phyloP scores from a whole-genome alignment of 106 monocot genomes.

The Ottelia alismoides region DNA sequence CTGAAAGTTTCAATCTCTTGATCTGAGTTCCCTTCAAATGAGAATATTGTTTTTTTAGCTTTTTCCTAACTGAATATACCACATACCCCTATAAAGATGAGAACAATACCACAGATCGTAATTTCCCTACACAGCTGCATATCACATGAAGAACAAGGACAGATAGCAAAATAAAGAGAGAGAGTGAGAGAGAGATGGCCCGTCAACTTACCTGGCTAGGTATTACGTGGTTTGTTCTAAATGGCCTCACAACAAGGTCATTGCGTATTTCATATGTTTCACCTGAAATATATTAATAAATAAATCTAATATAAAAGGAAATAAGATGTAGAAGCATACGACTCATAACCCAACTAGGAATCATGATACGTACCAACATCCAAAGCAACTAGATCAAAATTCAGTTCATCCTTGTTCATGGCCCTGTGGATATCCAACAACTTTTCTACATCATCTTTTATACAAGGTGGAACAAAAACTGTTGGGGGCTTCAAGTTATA shows the following conservation, averaged over 20 bases:
- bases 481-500: conserved; percentile 89
- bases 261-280: conserved; percentile 95
- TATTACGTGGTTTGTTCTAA: conserved; percentile 83
- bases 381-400: conserved; percentile 72
- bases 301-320: too few species aligned
- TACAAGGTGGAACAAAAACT: conserved; percentile 83
- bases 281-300: conserved; percentile 25
- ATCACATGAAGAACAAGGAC: too few species aligned
- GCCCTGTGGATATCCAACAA: conserved; percentile 73
- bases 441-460: conserved; percentile 76
- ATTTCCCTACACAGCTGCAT: too few species aligned
- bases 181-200: too few species aligned
- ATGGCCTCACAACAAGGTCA: conserved; percentile 95
- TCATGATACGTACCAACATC: conserved; percentile 62
- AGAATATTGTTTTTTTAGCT: conserved; percentile 88
- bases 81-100: conserved; percentile 66
- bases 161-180: too few species aligned
- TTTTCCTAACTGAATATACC: conserved; percentile 77
- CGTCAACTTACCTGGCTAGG: conserved; percentile 99
- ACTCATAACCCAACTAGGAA: background rate
- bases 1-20: conserved; percentile 75
- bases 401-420: conserved; percentile 67
- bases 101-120: too few species aligned
- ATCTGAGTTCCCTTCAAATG: conserved; percentile 75
- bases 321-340: too few species aligned